phyloP scores from a whole-genome alignment of 192 early-diverging fungal species.

The Coemansia guatemalensis region DNA sequence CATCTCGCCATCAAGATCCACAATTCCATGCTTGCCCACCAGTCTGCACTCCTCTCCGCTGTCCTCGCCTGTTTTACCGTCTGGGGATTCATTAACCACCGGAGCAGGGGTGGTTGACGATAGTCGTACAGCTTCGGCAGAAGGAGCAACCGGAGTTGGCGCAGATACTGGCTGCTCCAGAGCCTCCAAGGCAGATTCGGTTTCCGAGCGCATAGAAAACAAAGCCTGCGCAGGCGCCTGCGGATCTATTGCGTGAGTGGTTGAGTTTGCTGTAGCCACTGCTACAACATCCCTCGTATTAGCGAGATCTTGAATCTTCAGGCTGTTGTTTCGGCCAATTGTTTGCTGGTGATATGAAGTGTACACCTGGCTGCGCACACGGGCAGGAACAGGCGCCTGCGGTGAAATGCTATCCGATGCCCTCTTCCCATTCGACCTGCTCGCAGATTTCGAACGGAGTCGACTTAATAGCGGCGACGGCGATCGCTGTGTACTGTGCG shows the following conservation, averaged over 20 bases:
- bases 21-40: conserved; percentile 46
- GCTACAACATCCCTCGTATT: not conserved
- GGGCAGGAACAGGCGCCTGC: conserved; percentile 35
- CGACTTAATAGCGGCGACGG: conserved; percentile 25
- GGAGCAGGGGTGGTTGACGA: not conserved
- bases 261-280: not conserved
- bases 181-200: conserved; percentile 23
- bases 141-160: not conserved
- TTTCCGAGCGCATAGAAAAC: conserved; percentile 44
- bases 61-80: not conserved
- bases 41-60: conserved; percentile 23
- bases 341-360: conserved; percentile 45
- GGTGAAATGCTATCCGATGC: conserved; percentile 3
- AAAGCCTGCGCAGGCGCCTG: conserved; percentile 27
- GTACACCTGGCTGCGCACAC: conserved; percentile 52
- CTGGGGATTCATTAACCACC: not conserved
- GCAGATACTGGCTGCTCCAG: conserved; percentile 1
- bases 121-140: not conserved
- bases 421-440: conserved; percentile 1
- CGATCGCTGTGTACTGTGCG: conserved; percentile 6
- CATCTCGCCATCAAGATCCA: conserved; percentile 54
- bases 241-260: not conserved
- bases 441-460: conserved; percentile 14
- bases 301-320: conserved; percentile 25
- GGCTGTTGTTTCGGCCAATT: conserved; percentile 17